These are phyloP conservation scores for Xylaria sp. DNA, from an alignment of 2,329 filamentous ascomycete genomes.

Conservation along the genomic window DNA sequence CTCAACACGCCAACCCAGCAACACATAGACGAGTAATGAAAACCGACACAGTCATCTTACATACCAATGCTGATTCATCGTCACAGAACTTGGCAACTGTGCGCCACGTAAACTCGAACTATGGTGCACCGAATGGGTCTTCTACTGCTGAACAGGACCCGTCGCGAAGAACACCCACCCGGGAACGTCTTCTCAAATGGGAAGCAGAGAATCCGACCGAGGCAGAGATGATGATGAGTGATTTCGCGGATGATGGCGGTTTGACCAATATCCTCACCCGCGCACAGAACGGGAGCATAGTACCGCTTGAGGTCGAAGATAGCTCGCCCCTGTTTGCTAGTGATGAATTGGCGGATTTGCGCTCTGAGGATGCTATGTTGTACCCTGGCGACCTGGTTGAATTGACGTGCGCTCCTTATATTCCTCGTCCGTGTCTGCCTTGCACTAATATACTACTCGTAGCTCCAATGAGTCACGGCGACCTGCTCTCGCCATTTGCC, in stretches of 20 bases:
- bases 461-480: conserved; percentile 49
- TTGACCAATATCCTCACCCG: conserved; percentile 46
- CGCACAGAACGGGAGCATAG: conserved; percentile 40
- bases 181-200: conserved; percentile 51
- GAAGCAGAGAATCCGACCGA: conserved; percentile 43
- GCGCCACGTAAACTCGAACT: conserved; percentile 22
- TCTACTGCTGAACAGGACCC: conserved; percentile 1
- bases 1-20: conserved; percentile 11
- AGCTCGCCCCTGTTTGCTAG: conserved; percentile 42
- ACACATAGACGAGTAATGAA: conserved; percentile 36
- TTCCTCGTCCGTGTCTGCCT: background rate
- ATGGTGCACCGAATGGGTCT: conserved; percentile 4
- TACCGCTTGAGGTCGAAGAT: conserved; percentile 38
- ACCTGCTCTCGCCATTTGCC: conserved; percentile 57
- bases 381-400: conserved; percentile 58
- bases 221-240: conserved; percentile 34
- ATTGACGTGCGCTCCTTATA: conserved; percentile 43
- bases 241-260: conserved; percentile 38
- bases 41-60: background rate
- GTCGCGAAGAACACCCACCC: conserved; percentile 40
- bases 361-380: conserved; percentile 41
- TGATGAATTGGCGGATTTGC: conserved; percentile 46
- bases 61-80: conserved; percentile 18
- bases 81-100: conserved; percentile 38
- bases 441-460: conserved; percentile 20